These are phyloP conservation scores for Aspergillus ustus DNA, from an alignment of 2,329 filamentous ascomycete genomes.

Conservation along the genomic window DNA sequence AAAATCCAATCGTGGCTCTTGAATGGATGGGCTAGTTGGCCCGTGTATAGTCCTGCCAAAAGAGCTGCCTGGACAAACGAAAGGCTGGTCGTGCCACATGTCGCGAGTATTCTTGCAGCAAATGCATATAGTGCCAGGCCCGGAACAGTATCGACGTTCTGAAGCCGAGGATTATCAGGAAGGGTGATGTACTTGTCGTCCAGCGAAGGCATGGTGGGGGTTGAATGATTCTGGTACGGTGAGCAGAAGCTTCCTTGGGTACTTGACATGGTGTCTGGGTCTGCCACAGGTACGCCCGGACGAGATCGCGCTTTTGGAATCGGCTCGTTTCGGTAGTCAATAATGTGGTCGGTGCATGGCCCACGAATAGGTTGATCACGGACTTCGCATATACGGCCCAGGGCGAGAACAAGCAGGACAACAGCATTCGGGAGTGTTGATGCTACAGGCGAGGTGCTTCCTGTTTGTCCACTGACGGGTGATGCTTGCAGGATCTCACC, in stretches of 20 bases:
- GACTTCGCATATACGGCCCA: constrained; percentile 78
- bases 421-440: constrained; percentile 79
- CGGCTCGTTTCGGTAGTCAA: constrained; percentile 33
- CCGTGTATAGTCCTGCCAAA: constrained; percentile 84
- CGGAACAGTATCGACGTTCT: constrained; percentile 84
- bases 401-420: constrained; percentile 78
- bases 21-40: constrained; percentile 82
- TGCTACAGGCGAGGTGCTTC: constrained; percentile 33
- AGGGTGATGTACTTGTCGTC: constrained; percentile 9
- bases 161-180: constrained; percentile 34
- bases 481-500: constrained; percentile 34
- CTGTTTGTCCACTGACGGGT: constrained; percentile 16
- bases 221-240: constrained; percentile 15
- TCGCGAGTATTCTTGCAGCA: constrained; percentile 83
- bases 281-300: constrained; percentile 34
- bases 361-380: constrained; percentile 54
- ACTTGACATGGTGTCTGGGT: constrained; percentile 30
- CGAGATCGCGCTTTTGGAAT: constrained; percentile 33
- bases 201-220: constrained; percentile 27
- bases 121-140: constrained; percentile 88
- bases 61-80: constrained; percentile 84
- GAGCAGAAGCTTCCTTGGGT: constrained; percentile 29
- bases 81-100: constrained; percentile 78
- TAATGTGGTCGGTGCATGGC: constrained; percentile 53
- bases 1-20: constrained; percentile 79